A percentile compares a stretch with the other conserved stretches of the same genome.
Evolutionary conservation across 2,329 filamentous ascomycete species (phyloP).

Genomic region (Aspergillus ochraceus): DNA sequence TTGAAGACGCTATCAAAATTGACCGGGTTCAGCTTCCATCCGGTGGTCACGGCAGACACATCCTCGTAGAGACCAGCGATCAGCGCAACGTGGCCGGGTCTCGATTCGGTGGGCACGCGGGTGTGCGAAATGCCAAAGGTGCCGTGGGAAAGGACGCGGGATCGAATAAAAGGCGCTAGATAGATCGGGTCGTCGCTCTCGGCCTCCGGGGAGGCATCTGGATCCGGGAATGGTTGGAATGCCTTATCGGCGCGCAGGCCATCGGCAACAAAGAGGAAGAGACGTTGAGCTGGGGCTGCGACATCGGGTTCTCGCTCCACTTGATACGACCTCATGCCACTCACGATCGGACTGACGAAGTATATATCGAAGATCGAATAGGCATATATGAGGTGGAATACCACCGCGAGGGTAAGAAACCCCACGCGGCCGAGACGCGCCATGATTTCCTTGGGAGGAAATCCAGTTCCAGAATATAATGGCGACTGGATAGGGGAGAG

Average conservation of each 20-base stretch:
- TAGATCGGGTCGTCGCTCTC: conserved; percentile 60
- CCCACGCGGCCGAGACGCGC: conserved; percentile 67
- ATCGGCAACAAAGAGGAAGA: conserved; percentile 96
- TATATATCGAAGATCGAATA: conserved; percentile 98
- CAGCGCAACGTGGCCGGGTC: conserved; percentile 92
- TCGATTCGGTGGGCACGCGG: conserved; percentile 91
- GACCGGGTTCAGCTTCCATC: conserved; percentile 97
- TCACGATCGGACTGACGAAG: conserved; percentile 95
- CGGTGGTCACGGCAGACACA: conserved; percentile 93
- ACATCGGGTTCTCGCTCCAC: conserved; percentile 60
- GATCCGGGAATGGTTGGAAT: conserved; percentile 89
- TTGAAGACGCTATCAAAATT: conserved; percentile 99
- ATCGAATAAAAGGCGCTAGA: conserved; percentile 87
- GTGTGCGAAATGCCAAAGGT: conserved; percentile 98
- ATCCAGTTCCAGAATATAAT: conserved; percentile 1
- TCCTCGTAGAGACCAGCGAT: conserved; percentile 98
- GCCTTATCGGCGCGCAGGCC: conserved; percentile 96
- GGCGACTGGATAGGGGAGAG: background rate
- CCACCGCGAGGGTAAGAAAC: conserved; percentile 83
- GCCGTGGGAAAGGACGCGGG: conserved; percentile 80
- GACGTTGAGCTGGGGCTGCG: conserved; percentile 79
- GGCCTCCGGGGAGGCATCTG: conserved; percentile 36
- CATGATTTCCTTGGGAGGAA: conserved; percentile 32
- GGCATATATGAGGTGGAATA: conserved; percentile 93
- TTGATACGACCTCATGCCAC: conserved; percentile 83